These are phyloP conservation scores for Lactarius pseudohatsudake DNA, from an alignment of 768 basidiomycete genomes.

Conservation along the genomic window DNA sequence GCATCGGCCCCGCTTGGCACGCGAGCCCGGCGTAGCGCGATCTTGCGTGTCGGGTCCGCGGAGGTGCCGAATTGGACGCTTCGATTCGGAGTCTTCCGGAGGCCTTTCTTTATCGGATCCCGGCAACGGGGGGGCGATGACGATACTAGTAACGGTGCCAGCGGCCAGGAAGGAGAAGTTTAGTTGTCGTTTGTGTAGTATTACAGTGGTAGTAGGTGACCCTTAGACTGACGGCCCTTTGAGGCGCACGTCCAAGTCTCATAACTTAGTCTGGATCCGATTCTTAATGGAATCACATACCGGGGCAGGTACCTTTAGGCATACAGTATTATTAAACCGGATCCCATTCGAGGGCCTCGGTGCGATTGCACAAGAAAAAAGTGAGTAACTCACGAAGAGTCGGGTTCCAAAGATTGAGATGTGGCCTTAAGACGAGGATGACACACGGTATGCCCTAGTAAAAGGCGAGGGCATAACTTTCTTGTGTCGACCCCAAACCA, in stretches of 20 bases:
- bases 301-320: slow-evolving; percentile 1
- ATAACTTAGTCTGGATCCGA: slow-evolving; percentile 36
- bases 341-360: slow-evolving; percentile 6
- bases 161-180: slow-evolving; percentile 30
- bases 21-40: slow-evolving; percentile 90
- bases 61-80: slow-evolving; percentile 58
- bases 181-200: too few species aligned
- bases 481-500: slow-evolving; percentile 24
- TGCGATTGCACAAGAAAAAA: background rate
- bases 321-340: background rate
- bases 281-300: background rate
- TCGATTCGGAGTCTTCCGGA: slow-evolving; percentile 32
- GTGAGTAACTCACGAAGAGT: slow-evolving; percentile 26
- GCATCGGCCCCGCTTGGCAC: slow-evolving; percentile 65
- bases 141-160: background rate
- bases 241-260: slow-evolving; percentile 59
- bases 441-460: slow-evolving; percentile 65
- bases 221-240: slow-evolving; percentile 38
- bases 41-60: slow-evolving; percentile 75
- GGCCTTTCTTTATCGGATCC: background rate
- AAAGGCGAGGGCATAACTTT: slow-evolving; percentile 63
- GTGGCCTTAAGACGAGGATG: slow-evolving; percentile 31
- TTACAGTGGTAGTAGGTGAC: slow-evolving; percentile 32
- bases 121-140: background rate
- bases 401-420: slow-evolving; percentile 24